These are phyloP conservation scores for Chlorociboria aeruginascens DNA, from an alignment of 495 filamentous ascomycete genomes.

Conservation along the genomic window DNA sequence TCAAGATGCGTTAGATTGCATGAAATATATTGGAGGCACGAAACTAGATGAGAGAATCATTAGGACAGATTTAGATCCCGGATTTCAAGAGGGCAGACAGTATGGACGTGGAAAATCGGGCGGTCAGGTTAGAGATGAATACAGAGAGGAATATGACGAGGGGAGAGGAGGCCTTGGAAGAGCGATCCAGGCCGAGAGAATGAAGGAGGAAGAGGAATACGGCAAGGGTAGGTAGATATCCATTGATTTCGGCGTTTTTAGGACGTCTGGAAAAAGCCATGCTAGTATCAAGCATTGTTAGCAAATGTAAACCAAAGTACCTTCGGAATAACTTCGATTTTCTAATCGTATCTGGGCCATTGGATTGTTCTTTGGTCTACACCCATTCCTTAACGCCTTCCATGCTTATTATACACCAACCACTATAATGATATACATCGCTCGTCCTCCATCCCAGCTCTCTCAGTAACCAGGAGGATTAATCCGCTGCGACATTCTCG, in stretches of 20 bases:
- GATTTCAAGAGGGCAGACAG: constrained; percentile 90
- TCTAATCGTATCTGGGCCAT: background rate
- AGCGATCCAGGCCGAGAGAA: constrained; percentile 49
- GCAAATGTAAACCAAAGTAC: too few species aligned
- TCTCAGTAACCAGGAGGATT: constrained; percentile 87
- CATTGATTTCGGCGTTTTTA: constrained; percentile 5
- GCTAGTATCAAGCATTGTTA: background rate
- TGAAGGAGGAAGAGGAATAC: constrained; percentile 45
- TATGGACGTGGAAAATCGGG: constrained; percentile 86
- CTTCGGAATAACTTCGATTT: too few species aligned
- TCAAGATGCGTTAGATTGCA: constrained; percentile 87
- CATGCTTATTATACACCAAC: constrained; percentile 8
- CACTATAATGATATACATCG: constrained; percentile 16
- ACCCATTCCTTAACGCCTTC: constrained; percentile 14
- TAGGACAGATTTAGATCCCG: constrained; percentile 90
- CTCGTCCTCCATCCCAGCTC: background rate
- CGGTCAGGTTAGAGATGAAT: constrained; percentile 95
- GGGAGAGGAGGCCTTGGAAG: constrained; percentile 70
- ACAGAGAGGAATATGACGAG: constrained; percentile 90
- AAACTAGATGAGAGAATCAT: constrained; percentile 97
- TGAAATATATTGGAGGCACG: constrained; percentile 98
- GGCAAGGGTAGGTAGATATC: constrained; percentile 31
- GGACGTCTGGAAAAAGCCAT: constrained; percentile 7
- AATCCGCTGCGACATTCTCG: constrained; percentile 78
- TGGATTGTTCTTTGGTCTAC: constrained; percentile 1